Evolutionary conservation across 805 yeast genomes (phyloP), one percentile per base, ranked within the genome.

Genomic region (Candida takata): DNA sequence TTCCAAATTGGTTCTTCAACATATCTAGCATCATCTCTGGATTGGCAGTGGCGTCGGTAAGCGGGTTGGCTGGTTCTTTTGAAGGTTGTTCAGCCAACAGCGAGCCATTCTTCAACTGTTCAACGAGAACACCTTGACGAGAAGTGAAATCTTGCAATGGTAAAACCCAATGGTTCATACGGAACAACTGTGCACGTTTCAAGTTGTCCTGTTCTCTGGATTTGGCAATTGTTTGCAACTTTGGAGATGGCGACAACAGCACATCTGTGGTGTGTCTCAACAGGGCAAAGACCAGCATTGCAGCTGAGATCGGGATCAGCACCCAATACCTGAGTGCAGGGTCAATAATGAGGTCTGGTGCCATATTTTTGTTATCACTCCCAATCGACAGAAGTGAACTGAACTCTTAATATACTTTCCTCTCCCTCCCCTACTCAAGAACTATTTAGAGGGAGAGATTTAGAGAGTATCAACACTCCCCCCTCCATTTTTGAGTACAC

Each of bases 241-340:
- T 79, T 4, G 79, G 76, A 1, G 24, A 65, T 57, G 34, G 85
- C 31, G 73, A 70, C 7, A 86, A 61, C 18, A 87, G 60, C 12
- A 65, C 57, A 27, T 86, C 76, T 8, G 80, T 67, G 49, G 79
- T 76, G 36, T 83, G 79, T 37, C 95, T 69, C 19, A 86, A 58
- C 14, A 90, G 58, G 7, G 96, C 96, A 5, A 86, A 86, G 38
- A 88, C 60, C 9, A 92, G 79, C 95, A 92, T 87, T 15, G 87
- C 95, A 15, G 82, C 54, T 6, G 95, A 77, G 29, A 92, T 88
- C 17, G 98, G 98, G 24, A 86, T 57, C 13, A 92, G 65, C 21
- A 87, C 97, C 97, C 97, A 90, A 49, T 77, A 72, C 55, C 83
- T 80, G 42, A 92, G 66, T 36, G 74, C 72, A 5, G 95, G 95